phyloP scores from a whole-genome alignment of 768 basidiomycete genomes.

The Boletus speciosus region DNA sequence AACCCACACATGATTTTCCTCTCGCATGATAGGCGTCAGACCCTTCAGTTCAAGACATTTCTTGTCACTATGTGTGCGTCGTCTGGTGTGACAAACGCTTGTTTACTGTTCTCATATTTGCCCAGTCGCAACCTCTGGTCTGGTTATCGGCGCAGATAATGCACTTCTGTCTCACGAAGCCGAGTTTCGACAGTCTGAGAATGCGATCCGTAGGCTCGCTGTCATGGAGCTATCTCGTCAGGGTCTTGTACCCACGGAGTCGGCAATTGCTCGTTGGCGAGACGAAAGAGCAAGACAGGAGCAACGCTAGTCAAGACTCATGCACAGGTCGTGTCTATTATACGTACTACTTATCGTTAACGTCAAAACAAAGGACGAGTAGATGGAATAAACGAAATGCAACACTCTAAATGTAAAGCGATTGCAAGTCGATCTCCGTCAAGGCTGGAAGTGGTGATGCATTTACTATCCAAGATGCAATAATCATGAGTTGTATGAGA shows the following conservation, averaged over 20 bases:
- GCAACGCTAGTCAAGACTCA: constrained; percentile 3
- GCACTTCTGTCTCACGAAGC: constrained; percentile 72
- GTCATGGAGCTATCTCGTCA: constrained; percentile 68
- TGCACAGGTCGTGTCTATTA: constrained; percentile 6
- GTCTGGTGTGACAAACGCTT: neutral
- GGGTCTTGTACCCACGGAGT: constrained; percentile 78
- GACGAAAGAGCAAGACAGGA: constrained; percentile 35
- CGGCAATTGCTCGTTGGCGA: constrained; percentile 81
- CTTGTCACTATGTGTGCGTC: constrained; percentile 66
- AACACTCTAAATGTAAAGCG: constrained; percentile 17
- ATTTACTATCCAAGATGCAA: constrained; percentile 11
- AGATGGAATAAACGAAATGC: constrained; percentile 9
- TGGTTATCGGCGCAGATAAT: constrained; percentile 72
- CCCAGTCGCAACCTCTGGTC: constrained; percentile 60
- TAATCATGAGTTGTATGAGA: constrained; percentile 10
- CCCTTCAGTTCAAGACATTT: constrained; percentile 78
- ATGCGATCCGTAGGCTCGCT: constrained; percentile 67
- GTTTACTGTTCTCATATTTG: neutral
- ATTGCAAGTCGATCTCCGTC: neutral
- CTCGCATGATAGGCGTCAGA: constrained; percentile 56
- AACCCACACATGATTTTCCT: neutral
- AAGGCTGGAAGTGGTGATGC: neutral
- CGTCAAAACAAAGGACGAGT: neutral
- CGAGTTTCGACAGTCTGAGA: constrained; percentile 61
- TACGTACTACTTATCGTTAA: constrained; percentile 11